A percentile compares a stretch with the other conserved stretches of the same genome.
Conservation (phyloP, 164 flowering plant genomes). For the Litsea cubeba region DNA sequence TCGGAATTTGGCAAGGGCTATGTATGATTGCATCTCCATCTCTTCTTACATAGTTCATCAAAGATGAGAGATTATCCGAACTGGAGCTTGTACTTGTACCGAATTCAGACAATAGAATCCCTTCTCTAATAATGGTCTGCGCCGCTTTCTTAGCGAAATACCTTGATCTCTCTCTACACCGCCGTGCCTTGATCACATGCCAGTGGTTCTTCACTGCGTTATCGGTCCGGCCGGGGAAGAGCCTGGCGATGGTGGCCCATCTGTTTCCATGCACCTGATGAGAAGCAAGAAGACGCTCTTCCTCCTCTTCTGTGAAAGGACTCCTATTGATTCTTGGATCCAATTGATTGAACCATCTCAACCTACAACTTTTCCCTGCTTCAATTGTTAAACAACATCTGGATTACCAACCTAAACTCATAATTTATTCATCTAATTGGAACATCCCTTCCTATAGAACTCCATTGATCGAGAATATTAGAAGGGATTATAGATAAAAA, state of each 20-base stretch:
- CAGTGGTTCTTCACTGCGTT: conserved; percentile 77
- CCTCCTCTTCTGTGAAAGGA: conserved; percentile 71
- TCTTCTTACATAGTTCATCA: conserved; percentile 11
- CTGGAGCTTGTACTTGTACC: conserved; percentile 4
- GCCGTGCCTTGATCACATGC: conserved; percentile 63
- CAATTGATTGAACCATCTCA: conserved; percentile 75
- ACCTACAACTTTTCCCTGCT: conserved; percentile 71
- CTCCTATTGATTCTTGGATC: conserved; percentile 60
- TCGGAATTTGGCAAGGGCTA: conserved; percentile 8
- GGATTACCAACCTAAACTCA: background rate
- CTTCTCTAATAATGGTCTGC: conserved; percentile 11
- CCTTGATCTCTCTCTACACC: conserved; percentile 42
- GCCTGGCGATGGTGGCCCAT: conserved; percentile 60
- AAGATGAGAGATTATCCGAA: conserved; percentile 15
- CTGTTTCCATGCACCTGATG: conserved; percentile 61
- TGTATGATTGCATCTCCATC: conserved; percentile 10
- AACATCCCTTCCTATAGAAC: background rate
- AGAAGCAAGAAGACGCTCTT: conserved; percentile 53
- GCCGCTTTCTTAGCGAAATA: conserved; percentile 32
- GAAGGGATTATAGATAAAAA: background rate
- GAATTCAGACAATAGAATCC: conserved; percentile 2
- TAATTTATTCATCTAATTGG: background rate
- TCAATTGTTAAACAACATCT: background rate
- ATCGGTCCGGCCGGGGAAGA: conserved; percentile 68
- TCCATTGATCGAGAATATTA: background rate